Conservation (phyloP, 2,329 filamentous ascomycete species). For the Neopestalotiopsis rosae region DNA sequence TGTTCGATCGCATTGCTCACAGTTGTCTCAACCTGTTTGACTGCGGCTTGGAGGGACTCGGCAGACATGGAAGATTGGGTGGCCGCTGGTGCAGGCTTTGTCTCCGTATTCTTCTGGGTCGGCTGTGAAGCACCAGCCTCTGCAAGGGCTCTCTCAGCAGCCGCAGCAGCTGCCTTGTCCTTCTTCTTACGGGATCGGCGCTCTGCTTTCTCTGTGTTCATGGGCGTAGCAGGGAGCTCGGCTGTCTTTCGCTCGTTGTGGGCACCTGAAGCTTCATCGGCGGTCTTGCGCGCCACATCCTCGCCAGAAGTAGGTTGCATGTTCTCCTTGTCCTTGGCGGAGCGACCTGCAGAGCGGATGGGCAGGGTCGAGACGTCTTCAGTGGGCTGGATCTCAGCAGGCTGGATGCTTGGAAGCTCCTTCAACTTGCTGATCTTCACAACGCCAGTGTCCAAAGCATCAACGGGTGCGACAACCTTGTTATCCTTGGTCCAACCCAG, state of each 20-base stretch:
- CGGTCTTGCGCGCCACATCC: slow-evolving; percentile 30
- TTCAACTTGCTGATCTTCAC: slow-evolving; percentile 78
- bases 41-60: slow-evolving; percentile 59
- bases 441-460: slow-evolving; percentile 75
- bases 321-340: slow-evolving; percentile 33
- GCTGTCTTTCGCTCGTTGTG: slow-evolving; percentile 36
- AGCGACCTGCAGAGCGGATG: slow-evolving; percentile 31
- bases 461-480: slow-evolving; percentile 80
- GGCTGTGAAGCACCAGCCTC: slow-evolving; percentile 45
- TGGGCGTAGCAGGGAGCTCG: slow-evolving; percentile 30
- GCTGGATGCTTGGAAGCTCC: slow-evolving; percentile 51
- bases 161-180: slow-evolving; percentile 65
- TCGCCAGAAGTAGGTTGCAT: slow-evolving; percentile 28
- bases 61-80: slow-evolving; percentile 32
- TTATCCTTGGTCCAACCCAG: slow-evolving; percentile 91
- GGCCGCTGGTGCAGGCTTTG: slow-evolving; percentile 29
- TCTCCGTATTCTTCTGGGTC: slow-evolving; percentile 41
- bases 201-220: slow-evolving; percentile 36
- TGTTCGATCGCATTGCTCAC: slow-evolving; percentile 59
- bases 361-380: slow-evolving; percentile 43
- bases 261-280: slow-evolving; percentile 27
- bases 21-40: slow-evolving; percentile 56
- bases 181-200: slow-evolving; percentile 39
- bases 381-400: slow-evolving; percentile 49
- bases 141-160: slow-evolving; percentile 56